Evolutionary conservation across 352 stramenopile species (phyloP).

Genomic region (Globisporangium cederbergense): DNA sequence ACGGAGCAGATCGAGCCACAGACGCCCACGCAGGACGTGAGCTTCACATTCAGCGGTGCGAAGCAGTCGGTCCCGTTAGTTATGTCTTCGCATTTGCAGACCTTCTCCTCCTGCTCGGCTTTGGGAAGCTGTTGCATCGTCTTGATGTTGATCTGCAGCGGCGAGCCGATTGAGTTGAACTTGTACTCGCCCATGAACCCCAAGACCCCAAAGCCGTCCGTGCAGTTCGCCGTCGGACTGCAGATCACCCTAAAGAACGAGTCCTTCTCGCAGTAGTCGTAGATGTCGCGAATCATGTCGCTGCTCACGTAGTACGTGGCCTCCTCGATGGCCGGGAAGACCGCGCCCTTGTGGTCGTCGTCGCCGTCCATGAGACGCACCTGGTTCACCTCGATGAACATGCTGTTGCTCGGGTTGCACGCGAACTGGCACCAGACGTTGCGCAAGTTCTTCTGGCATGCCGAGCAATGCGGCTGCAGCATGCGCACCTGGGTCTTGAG

Average conservation of each 20-base stretch:
- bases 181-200: conserved; percentile 63
- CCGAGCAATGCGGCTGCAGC: conserved; percentile 53
- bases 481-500: conserved; percentile 60
- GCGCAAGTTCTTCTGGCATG: conserved; percentile 70
- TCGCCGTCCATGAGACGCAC: conserved; percentile 62
- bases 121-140: conserved; percentile 49
- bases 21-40: conserved; percentile 51
- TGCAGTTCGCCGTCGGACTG: conserved; percentile 47
- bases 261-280: conserved; percentile 68
- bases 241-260: conserved; percentile 47
- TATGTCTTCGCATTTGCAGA: conserved; percentile 39
- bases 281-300: conserved; percentile 66
- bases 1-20: conserved; percentile 62
- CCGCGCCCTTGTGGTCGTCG: conserved; percentile 31
- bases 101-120: conserved; percentile 35
- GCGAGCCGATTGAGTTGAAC: conserved; percentile 58
- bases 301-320: conserved; percentile 64
- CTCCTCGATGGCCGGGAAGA: conserved; percentile 69
- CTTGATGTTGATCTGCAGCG: conserved; percentile 67
- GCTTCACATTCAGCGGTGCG: conserved; percentile 38
- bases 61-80: conserved; percentile 39
- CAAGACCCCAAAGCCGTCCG: conserved; percentile 47
- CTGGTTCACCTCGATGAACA: conserved; percentile 70
- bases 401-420: conserved; percentile 75
- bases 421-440: conserved; percentile 82